phyloP scores from a whole-genome alignment of 768 basidiomycete species.

The Boletus patriciae region DNA sequence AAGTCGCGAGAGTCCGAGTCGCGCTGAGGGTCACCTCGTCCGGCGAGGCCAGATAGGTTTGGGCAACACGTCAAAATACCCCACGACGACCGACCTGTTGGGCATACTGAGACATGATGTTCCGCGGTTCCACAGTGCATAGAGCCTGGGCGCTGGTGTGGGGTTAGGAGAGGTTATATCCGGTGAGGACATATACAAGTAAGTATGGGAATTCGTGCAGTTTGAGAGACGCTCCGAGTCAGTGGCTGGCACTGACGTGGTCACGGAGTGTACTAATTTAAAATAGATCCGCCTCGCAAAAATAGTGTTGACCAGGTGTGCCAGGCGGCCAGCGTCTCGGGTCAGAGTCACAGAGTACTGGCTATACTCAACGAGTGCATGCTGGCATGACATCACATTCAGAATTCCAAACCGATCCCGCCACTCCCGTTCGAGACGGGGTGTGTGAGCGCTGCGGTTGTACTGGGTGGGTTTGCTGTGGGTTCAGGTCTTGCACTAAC shows the following conservation, averaged over 20 bases:
- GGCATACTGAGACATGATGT: too few species aligned
- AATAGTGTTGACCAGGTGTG: background rate
- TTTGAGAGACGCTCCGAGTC: background rate
- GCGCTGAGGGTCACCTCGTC: background rate
- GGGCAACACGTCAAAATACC: background rate
- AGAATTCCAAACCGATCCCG: constrained; percentile 7
- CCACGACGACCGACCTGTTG: background rate
- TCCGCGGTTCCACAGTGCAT: background rate
- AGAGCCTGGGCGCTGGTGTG: background rate
- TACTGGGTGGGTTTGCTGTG: constrained; percentile 3
- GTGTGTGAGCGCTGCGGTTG: background rate
- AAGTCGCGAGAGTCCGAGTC: background rate
- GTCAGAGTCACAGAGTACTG: background rate
- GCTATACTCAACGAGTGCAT: background rate
- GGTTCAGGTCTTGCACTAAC: background rate
- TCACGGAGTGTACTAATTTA: background rate
- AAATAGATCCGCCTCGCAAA: background rate
- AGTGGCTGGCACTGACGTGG: background rate
- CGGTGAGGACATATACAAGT: background rate
- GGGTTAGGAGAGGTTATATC: background rate
- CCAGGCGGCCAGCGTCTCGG: background rate
- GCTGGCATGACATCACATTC: background rate
- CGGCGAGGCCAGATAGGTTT: background rate
- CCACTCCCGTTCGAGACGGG: background rate
- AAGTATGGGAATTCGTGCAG: background rate